A percentile compares a stretch with the other conserved stretches of the same genome.
These are phyloP conservation scores for Kernera saxatilis DNA, from an alignment of 345 rosid species.

Conservation along the genomic window DNA sequence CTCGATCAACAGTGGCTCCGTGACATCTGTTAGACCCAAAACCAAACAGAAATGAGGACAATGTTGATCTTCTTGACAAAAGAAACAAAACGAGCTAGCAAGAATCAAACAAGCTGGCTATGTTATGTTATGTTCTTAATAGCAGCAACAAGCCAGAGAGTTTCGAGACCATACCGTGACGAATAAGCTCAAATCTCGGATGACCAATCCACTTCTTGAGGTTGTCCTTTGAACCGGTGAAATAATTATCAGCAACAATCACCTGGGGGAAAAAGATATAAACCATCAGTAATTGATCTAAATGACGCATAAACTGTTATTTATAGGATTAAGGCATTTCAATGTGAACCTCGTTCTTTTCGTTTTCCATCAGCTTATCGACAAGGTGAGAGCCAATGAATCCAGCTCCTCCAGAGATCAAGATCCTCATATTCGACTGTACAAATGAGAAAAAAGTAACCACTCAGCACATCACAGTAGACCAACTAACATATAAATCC, in stretches of 20 bases:
- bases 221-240: conserved; percentile 89
- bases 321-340: not conserved
- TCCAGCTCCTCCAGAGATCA: conserved; percentile 96
- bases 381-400: conserved; percentile 95
- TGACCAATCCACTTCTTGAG: conserved; percentile 87
- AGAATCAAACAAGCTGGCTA: not conserved
- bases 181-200: conserved; percentile 95
- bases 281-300: not conserved
- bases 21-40: conserved; percentile 53
- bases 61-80: not conserved
- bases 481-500: not conserved
- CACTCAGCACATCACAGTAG: not conserved
- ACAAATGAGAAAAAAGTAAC: conserved; percentile 12
- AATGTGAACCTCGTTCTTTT: conserved; percentile 77
- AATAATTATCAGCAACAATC: conserved; percentile 85
- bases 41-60: not conserved
- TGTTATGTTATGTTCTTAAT: not conserved
- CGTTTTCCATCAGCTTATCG: conserved; percentile 88
- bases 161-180: conserved; percentile 59
- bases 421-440: conserved; percentile 93
- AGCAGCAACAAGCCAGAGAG: not conserved
- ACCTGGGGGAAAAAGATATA: conserved; percentile 40
- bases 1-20: conserved; percentile 79
- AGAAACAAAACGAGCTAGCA: not conserved
- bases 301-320: not conserved